These are phyloP conservation scores for Globisporangium echinulatum DNA, from an alignment of 352 stramenopile genomes.

Conservation along the genomic window DNA sequence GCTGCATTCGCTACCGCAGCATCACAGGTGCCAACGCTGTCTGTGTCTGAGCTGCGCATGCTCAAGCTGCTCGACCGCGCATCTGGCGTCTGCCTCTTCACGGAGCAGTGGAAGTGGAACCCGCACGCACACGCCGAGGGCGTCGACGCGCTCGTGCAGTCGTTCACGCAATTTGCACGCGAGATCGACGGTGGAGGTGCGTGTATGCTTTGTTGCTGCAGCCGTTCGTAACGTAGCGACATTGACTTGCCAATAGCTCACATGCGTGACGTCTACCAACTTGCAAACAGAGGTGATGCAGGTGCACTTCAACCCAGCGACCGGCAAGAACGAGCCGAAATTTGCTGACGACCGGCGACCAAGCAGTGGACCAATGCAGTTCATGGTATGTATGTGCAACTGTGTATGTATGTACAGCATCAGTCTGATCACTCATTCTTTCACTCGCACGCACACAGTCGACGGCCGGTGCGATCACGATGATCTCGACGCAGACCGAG, in stretches of 20 bases:
- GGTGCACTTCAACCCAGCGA: conserved; percentile 52
- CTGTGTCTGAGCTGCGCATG: conserved; percentile 47
- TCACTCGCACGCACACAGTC: conserved; percentile 11
- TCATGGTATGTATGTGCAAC: conserved; percentile 9
- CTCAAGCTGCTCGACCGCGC: conserved; percentile 66
- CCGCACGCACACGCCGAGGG: conserved; percentile 63
- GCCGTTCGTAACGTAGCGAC: background rate
- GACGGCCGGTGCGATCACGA: conserved; percentile 45
- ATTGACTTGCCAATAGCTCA: background rate
- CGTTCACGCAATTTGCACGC: conserved; percentile 76
- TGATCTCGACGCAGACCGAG: conserved; percentile 64
- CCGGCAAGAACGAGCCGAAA: conserved; percentile 12
- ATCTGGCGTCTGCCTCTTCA: conserved; percentile 71
- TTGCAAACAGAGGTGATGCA: conserved; percentile 47
- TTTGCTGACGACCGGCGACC: conserved; percentile 12
- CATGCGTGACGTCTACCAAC: no score
- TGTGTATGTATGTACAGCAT: no score
- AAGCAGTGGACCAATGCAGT: conserved; percentile 14
- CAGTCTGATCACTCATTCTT: no score
- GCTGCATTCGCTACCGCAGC: no score
- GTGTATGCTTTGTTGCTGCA: background rate
- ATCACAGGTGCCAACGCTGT: background rate
- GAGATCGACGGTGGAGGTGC: conserved; percentile 79
- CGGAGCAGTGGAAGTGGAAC: conserved; percentile 78
- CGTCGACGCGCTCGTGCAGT: conserved; percentile 73